Evolutionary conservation across 495 filamentous ascomycete genomes (phyloP), one percentile per base, ranked within the genome.

Genomic region (Neurospora sp.): DNA sequence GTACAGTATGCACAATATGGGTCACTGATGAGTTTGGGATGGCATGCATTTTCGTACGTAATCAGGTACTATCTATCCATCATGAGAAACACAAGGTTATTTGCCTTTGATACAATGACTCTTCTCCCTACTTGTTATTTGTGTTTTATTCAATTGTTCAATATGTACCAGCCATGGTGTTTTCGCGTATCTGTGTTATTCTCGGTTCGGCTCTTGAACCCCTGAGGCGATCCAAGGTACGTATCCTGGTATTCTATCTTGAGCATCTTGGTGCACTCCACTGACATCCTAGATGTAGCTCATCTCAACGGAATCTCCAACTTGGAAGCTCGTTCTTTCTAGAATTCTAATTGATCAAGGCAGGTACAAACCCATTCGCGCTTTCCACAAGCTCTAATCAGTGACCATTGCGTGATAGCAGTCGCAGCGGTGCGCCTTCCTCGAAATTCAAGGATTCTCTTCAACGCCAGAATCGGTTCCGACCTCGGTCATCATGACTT

Each of bases 1-100:
- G 83, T 84, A 83, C 75, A 85, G 78, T 84, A 84, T 78, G 79
- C 76, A 75, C 75, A 74, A 78, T 74, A 72, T 77, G 75, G 77
- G 77, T 14, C 39, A 31, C 40, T 46, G 69, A 60, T 41, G 72
- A 77, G 75, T 20, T 73, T 49, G 72, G 76, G 70, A 72, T 54
- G 77, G 76, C 72, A 54, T 72, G 78, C 77, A 80, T 77, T 76
- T 78, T 39, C 44, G 71, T 39, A 42, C 39, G 60, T 75, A 77
- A 71, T 72, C 72, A 42, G 72, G 54, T 72, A 70, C 70, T 71
- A 46, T 76, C 71, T 31, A 66, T 71, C 35, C 39, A 74, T 69
- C 10, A 77, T 73, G 54, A 76, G 44, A 77, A 35, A 70, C 70
- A 44, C 18, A 70, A 70, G 69, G 35, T 12, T 40, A 10, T 70